Evolutionary conservation across 768 basidiomycete species (phyloP), one percentile per base, ranked within the genome.

Genomic region (Kwoniella bestiolae): DNA sequence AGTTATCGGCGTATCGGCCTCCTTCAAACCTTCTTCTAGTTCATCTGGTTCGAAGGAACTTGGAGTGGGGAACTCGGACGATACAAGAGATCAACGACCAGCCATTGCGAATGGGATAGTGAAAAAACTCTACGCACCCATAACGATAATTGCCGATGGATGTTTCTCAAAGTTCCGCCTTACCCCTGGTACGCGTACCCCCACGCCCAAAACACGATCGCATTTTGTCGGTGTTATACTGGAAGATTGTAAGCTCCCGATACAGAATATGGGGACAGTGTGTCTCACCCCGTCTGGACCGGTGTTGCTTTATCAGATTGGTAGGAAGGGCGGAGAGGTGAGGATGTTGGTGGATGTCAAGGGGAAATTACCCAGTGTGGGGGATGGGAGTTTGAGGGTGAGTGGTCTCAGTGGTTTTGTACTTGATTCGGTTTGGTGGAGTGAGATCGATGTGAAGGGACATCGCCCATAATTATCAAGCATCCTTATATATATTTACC

Each of bases 271-370:
- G 66, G 83, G 94, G 34, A 95, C 91, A 0, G 94, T 95, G 16
- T 88, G 85, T 23, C 86, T 95, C 11, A 86, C 91, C 12, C 87
- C 89, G 66, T 89, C 87, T 26, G 96, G 95, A 1, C 94, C 94
- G 3, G 92, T 95, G 45, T 84, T 99, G 49, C 79, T 96, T 64
- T 99, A 99, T 83, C 94, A 95, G 79, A 94, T 99, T 73, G 89
- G 86, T 6, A 83, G 88, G 75, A 86, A 77, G 35, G 75, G 76
- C 18, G 76, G 87, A 74, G 92, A 96, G 80, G 98, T 94, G 6
- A 87, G 96, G 34, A 94, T 99, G 83, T 87, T 99, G 60, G 86
- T 97, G 59, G 94, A 97, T 82, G 85, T 98, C 49, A 91, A 91
- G 74, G 83, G 85, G 1, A 91, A 92, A 8, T 84, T 94, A 56